phyloP scores from a whole-genome alignment of 23 red algal genomes.

The Gracilariopsis chorda region DNA sequence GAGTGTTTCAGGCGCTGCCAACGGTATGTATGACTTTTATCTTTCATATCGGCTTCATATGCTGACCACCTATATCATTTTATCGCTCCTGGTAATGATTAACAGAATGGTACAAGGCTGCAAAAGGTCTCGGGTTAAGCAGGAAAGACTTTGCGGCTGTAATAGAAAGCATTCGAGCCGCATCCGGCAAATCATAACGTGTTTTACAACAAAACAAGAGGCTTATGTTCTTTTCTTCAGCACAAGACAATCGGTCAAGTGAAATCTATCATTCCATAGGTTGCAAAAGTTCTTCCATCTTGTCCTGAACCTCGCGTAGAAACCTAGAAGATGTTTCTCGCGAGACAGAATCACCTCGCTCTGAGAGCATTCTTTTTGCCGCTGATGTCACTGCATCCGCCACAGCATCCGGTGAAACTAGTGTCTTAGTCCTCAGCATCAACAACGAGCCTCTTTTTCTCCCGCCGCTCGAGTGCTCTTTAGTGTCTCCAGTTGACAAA shows the following conservation, averaged over 20 bases:
- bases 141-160: constrained; percentile 51
- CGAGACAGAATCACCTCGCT: neutral
- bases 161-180: constrained; percentile 57
- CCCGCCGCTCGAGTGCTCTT: neutral
- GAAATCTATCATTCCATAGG: constrained; percentile 21
- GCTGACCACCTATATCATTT: neutral
- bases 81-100: neutral
- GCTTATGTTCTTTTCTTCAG: no score
- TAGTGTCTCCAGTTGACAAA: neutral
- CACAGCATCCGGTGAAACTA: constrained; percentile 26
- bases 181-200: constrained; percentile 11
- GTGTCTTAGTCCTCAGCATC: constrained; percentile 19
- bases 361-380: constrained; percentile 21
- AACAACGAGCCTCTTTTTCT: neutral
- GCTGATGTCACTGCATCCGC: constrained; percentile 27
- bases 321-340: neutral
- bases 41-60: no score
- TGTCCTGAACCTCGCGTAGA: constrained; percentile 16
- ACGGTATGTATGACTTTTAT: constrained; percentile 67
- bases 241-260: no score
- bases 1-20: constrained; percentile 64
- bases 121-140: constrained; percentile 48
- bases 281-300: constrained; percentile 25
- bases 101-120: constrained; percentile 66
- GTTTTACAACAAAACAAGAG: no score